Percentiles rank a stretch among this genome's conserved stretches.
Conservation (phyloP, 2,329 filamentous ascomycete genomes). For the Cordyceps fumosorosea region DNA sequence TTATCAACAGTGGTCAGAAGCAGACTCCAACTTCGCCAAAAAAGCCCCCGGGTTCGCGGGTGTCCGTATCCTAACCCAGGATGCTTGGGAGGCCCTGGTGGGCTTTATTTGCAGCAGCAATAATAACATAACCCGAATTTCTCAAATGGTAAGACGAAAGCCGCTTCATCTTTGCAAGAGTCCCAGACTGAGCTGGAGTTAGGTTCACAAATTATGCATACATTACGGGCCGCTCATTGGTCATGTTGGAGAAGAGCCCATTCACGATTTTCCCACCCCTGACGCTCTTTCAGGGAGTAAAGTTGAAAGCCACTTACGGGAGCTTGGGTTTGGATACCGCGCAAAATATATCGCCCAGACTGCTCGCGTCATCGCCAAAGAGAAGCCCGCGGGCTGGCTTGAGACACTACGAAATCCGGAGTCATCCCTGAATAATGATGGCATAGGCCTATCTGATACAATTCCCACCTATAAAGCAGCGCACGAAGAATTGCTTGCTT, state of each 20-base stretch:
- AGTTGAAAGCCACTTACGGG: constrained; percentile 75
- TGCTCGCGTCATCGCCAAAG: constrained; percentile 63
- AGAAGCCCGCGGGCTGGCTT: constrained; percentile 69
- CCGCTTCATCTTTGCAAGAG: neutral
- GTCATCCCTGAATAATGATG: constrained; percentile 40
- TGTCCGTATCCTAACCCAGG: constrained; percentile 86
- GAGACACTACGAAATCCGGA: constrained; percentile 71
- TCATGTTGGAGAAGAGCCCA: constrained; percentile 60
- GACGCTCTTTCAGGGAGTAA: constrained; percentile 61
- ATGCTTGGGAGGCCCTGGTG: constrained; percentile 90
- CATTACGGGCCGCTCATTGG: constrained; percentile 78
- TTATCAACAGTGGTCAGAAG: constrained; percentile 80
- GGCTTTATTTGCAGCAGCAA: constrained; percentile 98
- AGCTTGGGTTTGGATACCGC: constrained; percentile 87
- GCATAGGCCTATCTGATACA: constrained; percentile 38
- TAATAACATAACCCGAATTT: constrained; percentile 94
- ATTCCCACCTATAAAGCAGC: constrained; percentile 66
- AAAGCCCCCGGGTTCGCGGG: constrained; percentile 84
- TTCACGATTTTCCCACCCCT: constrained; percentile 83
- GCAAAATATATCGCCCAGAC: constrained; percentile 90
- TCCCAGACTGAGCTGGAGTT: neutral
- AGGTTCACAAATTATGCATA: constrained; percentile 79
- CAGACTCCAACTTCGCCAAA: constrained; percentile 82
- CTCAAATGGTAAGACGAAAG: constrained; percentile 68
- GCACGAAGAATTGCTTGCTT: constrained; percentile 68